Evolutionary conservation across 148 eudicot species (phyloP).

Genomic region (Amaranthus hypochondriacus): DNA sequence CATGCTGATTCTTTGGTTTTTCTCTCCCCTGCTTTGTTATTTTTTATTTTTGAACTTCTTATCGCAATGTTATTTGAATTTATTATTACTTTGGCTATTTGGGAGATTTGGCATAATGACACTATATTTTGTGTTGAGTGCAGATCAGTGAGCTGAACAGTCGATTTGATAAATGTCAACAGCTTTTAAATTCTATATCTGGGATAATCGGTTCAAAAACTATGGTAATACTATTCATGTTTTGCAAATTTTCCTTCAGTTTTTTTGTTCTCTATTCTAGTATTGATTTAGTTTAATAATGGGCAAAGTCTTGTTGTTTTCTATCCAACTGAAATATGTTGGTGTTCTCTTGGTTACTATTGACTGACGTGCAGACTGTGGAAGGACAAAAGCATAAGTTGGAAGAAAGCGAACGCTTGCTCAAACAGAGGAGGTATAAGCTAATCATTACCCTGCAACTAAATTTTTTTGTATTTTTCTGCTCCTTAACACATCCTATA

Average conservation of each 20-base stretch:
- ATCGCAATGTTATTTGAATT: neutral
- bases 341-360: neutral
- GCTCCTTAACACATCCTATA: neutral
- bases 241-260: neutral
- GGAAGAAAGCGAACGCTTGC: conserved; percentile 64
- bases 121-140: conserved; percentile 1
- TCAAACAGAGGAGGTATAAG: conserved; percentile 66
- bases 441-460: neutral
- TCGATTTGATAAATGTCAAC: conserved; percentile 92
- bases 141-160: conserved; percentile 67
- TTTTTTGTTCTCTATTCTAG: neutral
- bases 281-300: neutral
- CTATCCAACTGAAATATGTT: neutral
- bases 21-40: neutral
- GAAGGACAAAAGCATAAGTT: conserved; percentile 74
- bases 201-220: conserved; percentile 60
- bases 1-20: conserved; percentile 73
- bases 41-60: neutral
- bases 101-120: neutral
- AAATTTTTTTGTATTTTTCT: neutral
- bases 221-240: conserved; percentile 39
- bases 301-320: neutral
- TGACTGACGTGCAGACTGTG: conserved; percentile 52
- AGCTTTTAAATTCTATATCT: conserved; percentile 70
- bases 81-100: neutral